Percentiles rank a stretch among this genome's conserved stretches.
These are phyloP conservation scores for Hypoxylon sp. DNA, from an alignment of 2,329 filamentous ascomycete genomes.

Conservation along the genomic window DNA sequence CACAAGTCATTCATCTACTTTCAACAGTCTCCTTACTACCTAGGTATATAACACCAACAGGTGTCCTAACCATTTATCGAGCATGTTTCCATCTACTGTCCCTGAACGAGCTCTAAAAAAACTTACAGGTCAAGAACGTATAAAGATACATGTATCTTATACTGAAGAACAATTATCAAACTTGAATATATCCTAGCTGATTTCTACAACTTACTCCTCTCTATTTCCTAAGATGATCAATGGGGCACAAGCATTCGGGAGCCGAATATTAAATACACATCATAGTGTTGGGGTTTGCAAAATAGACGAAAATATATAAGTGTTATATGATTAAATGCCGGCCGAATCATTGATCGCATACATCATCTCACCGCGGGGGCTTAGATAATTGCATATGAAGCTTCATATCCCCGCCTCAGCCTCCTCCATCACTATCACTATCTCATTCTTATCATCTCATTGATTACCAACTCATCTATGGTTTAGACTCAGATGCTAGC, in stretches of 20 bases:
- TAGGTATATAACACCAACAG: neutral
- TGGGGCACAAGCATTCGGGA: neutral
- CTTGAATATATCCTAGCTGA: neutral
- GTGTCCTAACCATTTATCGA: neutral
- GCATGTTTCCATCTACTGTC: neutral
- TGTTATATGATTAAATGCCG: neutral
- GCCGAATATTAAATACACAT: neutral
- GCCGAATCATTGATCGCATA: neutral
- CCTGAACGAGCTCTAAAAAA: neutral
- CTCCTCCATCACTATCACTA: neutral
- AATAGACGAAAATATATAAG: neutral
- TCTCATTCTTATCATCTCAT: neutral
- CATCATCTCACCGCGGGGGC: neutral
- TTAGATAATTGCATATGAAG: constrained; percentile 1
- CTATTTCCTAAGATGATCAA: neutral
- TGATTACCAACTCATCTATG: neutral
- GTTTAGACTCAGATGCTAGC: neutral
- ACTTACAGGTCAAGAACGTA: neutral
- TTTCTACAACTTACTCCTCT: neutral
- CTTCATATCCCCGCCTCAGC: constrained; percentile 4
- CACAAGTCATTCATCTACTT: neutral
- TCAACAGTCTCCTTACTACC: neutral
- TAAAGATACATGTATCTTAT: neutral
- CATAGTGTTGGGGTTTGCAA: neutral
- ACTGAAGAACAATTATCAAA: neutral